Base-by-base conservation (phyloP, 2,329 filamentous ascomycete genomes). In the Diaporthe sp. region DNA sequence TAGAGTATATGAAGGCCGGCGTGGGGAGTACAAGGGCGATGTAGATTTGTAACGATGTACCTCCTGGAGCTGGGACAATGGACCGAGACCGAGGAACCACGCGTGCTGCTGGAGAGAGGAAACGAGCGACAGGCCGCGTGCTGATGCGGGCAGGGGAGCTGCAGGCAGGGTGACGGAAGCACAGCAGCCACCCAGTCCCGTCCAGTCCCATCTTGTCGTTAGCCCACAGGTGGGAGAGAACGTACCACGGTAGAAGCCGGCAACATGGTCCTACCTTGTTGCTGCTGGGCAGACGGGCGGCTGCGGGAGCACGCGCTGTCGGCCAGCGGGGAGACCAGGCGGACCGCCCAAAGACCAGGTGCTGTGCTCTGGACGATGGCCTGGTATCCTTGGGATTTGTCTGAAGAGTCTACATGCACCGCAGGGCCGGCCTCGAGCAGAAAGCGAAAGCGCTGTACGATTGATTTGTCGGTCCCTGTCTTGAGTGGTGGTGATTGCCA, bases 31-130 rank as follows among this genome's bases (percentile, higher is more conserved):
- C 69, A 42, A 68, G 47, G 33, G 30, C 38, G 60, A 60, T 72
- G 55, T 61, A 64, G 17, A 52, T 38, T 50, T 52, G 28, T 47
- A 60, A 40, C 28, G 19, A 35, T 25, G 52, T 61, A 60, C 55
- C 22, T 15, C 22, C n/a, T 35, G 17, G 45, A 67, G 67, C 68
- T 45, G 50, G 50, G 28, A n/a, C 25, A 52, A 60, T 66, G 58
- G 47, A 54, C 73, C 73, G 73, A 74, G 68, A 74, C 57, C 68
- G 58, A 71, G 67, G 30, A 54, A 52, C 28, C 57, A 61, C 47
- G 40, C 8, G 45, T n/a, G 72, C 66, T 70, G 69, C n/a, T n/a
- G n/a, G n/a, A n/a, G 38, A 60, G 42, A 55, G 58, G 38, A 64
- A 55, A 68, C 64, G 47, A 68, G 64, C 64, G 64, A 68, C 64